A percentile compares a stretch with the other conserved stretches of the same genome.
phyloP scores from a whole-genome alignment of 768 basidiomycete genomes.

The Tremella mesenterica region DNA sequence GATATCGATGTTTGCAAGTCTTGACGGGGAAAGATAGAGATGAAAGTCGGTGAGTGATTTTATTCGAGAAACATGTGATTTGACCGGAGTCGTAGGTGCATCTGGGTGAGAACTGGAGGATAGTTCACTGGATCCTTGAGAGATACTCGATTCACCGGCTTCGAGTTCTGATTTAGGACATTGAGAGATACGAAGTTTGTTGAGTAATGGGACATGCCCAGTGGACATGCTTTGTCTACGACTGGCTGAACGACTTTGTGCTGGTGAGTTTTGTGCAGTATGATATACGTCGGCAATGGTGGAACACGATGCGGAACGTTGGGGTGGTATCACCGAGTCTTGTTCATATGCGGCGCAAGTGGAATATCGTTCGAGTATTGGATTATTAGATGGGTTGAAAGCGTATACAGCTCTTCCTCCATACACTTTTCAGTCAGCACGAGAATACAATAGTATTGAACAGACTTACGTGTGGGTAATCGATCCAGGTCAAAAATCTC shows the following conservation, averaged over 20 bases:
- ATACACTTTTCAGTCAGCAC: conserved; percentile 10
- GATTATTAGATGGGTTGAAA: conserved; percentile 16
- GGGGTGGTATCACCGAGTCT: not conserved
- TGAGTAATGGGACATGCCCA: too few relatives aligned
- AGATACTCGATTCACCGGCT: too few relatives aligned
- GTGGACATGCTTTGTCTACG: conserved; percentile 12
- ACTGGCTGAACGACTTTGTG: conserved; percentile 5
- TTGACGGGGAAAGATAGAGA: conserved; percentile 41
- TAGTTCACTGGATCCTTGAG: too few relatives aligned
- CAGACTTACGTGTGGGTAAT: conserved; percentile 27
- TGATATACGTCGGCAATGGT: conserved; percentile 39
- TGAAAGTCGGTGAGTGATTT: conserved; percentile 39
- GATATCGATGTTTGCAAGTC: conserved; percentile 34
- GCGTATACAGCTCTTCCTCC: conserved; percentile 22
- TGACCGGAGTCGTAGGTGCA: too few relatives aligned
- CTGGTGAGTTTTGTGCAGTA: conserved; percentile 28
- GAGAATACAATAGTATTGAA: not conserved
- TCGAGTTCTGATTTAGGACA: too few relatives aligned
- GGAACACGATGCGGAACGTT: conserved; percentile 9
- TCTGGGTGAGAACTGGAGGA: too few relatives aligned
- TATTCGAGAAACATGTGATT: too few relatives aligned
- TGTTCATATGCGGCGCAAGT: too few relatives aligned
- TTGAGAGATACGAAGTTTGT: too few relatives aligned
- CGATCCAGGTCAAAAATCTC: conserved; percentile 30
- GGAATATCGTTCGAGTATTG: conserved; percentile 16